Base-by-base conservation (phyloP, 2,329 filamentous ascomycete genomes). In the Trichoderma sp. region DNA sequence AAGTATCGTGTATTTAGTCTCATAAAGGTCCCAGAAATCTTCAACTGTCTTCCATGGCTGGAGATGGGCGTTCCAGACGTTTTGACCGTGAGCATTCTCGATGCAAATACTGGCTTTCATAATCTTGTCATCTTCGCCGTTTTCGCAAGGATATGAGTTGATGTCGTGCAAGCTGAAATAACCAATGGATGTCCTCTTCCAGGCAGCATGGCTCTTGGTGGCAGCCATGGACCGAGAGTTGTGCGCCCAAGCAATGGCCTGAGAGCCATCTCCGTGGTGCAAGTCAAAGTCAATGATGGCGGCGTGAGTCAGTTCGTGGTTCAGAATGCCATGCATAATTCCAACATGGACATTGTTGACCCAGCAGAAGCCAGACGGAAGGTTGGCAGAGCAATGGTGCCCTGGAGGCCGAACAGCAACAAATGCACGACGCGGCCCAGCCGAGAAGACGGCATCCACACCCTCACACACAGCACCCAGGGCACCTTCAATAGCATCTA, bases 101-200 rank as follows among this genome's bases (percentile, higher is more conserved):
- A 99, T 91, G 79, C 97, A 98, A 30, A 98, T 83, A 82, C 95
- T 98, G 2, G 97, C 96, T 76, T 95, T 97, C 78, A 92, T 93
- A 66, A 98, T 91, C 81, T 98, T 98, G 26, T 96, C 93, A 71
- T 92, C 89, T 73, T 98, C 95, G n/a, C 95, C 96, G 79, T 88
- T 89, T 80, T 99, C 96, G 79, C 96, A 99, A 0, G 97, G 96
- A 78, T 97, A 99, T 0, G 95, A 98, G 81, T 99, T 98, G 83
- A 99, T 98, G 78, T 99, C 96, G 80, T 99, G 96, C 57, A 99
- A 81, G 80, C 95, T 98, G 81, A 97, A 98, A 79, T 99, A 99
- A 11, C 95, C 96, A 76, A 98, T 96, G 0, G 92, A 91, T 0
- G 92, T 91, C 83, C 93, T 96, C 82, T 95, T 95, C 86, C 92